Percentiles rank a stretch among this genome's conserved stretches.
phyloP scores from a whole-genome alignment of 2,329 filamentous ascomycete genomes.

The Ascochyta koolunga region DNA sequence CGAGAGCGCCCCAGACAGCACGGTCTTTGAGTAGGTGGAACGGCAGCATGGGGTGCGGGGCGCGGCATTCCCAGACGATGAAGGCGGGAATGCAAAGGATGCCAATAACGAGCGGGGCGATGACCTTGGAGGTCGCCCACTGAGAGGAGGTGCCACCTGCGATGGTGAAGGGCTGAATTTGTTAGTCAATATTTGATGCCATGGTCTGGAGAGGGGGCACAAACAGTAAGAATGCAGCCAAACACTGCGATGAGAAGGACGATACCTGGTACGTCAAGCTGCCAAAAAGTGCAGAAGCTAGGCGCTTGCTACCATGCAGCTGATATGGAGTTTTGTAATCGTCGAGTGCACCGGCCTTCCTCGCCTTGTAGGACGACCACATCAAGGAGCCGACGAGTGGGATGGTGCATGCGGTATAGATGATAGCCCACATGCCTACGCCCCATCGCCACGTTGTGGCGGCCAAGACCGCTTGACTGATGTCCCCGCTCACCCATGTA shows the following conservation, averaged over 20 bases:
- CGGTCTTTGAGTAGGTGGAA: slow-evolving; percentile 68
- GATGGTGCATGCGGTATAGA: slow-evolving; percentile 62
- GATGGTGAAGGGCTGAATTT: slow-evolving; percentile 54
- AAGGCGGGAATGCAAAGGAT: slow-evolving; percentile 57
- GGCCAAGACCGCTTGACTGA: slow-evolving; percentile 58
- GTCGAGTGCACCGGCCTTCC: slow-evolving; percentile 56
- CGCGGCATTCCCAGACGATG: slow-evolving; percentile 60
- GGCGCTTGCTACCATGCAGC: slow-evolving; percentile 47
- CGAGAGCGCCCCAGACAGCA: slow-evolving; percentile 67
- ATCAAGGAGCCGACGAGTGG: slow-evolving; percentile 61
- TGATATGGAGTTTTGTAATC: slow-evolving; percentile 54
- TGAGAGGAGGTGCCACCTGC: slow-evolving; percentile 57
- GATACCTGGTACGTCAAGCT: slow-evolving; percentile 60
- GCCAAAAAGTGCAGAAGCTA: slow-evolving; percentile 59
- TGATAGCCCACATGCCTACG: slow-evolving; percentile 64
- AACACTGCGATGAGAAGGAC: slow-evolving; percentile 55
- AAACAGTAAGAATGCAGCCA: slow-evolving; percentile 52
- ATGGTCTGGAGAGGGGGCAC: not conserved
- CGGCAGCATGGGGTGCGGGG: slow-evolving; percentile 61
- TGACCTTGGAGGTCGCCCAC: slow-evolving; percentile 59
- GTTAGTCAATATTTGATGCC: not conserved
- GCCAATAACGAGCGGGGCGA: slow-evolving; percentile 59
- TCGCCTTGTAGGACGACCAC: slow-evolving; percentile 60
- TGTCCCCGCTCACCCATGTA: slow-evolving; percentile 67
- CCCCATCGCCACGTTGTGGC: slow-evolving; percentile 66